phyloP scores from a whole-genome alignment of 257 asterid genomes.

The Scutellaria barbata region DNA sequence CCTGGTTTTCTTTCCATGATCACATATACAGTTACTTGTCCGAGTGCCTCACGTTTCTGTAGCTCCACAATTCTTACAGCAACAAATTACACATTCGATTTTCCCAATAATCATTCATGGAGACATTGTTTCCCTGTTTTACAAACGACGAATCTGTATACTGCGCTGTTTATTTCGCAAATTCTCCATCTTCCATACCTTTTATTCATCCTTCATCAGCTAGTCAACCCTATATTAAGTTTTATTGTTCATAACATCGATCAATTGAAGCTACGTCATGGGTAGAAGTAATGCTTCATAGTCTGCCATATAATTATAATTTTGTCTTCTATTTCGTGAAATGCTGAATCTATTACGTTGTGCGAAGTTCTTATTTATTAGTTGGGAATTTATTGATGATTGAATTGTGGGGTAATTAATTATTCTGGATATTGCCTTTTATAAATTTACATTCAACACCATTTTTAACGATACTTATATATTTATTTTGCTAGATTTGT shows the following conservation, averaged over 20 bases:
- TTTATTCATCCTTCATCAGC: conserved; percentile 25
- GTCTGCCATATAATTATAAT: background rate
- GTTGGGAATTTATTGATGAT: conserved; percentile 9
- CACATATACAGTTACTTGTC: background rate
- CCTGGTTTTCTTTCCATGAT: too few relatives aligned
- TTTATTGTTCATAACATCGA: conserved; percentile 18
- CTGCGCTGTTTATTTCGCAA: conserved; percentile 8
- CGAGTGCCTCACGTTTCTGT: background rate
- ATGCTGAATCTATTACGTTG: background rate
- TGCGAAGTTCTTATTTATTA: background rate
- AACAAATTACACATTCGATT: background rate
- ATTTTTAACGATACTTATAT: background rate
- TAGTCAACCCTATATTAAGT: conserved; percentile 1
- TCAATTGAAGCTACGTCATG: conserved; percentile 26
- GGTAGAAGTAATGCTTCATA: conserved; percentile 34
- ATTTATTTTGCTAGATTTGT: conserved; percentile 1
- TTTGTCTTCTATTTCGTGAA: background rate
- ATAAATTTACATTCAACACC: background rate
- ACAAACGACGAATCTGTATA: background rate
- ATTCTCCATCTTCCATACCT: conserved; percentile 23
- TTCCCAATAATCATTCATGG: conserved; percentile 11
- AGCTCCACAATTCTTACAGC: conserved; percentile 13
- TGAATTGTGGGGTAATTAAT: background rate
- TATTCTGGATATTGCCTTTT: background rate
- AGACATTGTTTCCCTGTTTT: background rate